These are phyloP conservation scores for Hymenoscyphus linearis DNA, from an alignment of 2,329 filamentous ascomycete species.

Conservation along the genomic window DNA sequence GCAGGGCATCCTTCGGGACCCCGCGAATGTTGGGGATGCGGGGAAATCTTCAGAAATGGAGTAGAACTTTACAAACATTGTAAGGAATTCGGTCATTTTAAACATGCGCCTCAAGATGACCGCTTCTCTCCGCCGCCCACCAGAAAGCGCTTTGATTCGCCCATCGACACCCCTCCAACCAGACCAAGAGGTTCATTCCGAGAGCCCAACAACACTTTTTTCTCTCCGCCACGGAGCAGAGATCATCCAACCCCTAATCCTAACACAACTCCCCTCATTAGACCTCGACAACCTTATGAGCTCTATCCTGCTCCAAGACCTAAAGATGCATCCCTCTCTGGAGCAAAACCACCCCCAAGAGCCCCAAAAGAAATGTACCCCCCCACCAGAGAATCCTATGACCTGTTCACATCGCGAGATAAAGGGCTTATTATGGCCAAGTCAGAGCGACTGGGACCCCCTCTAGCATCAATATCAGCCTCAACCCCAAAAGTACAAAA, in stretches of 20 bases:
- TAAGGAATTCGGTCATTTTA: background rate
- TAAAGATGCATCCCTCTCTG: background rate
- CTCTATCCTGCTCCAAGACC: background rate
- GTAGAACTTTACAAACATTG: conserved; percentile 1
- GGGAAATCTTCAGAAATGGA: background rate
- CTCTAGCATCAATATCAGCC: background rate
- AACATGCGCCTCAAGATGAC: background rate
- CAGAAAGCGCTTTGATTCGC: background rate
- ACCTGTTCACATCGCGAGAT: background rate
- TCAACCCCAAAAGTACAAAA: background rate
- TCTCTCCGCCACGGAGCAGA: background rate
- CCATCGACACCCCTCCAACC: background rate
- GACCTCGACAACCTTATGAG: background rate
- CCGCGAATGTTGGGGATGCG: background rate
- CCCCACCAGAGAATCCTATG: background rate
- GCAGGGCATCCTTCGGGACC: background rate
- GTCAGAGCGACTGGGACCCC: background rate
- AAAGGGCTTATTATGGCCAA: background rate
- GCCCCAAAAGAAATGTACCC: background rate
- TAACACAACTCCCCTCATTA: background rate
- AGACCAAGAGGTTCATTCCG: background rate
- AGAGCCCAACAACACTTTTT: background rate
- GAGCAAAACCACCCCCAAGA: conserved; percentile 1
- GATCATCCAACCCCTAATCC: background rate
- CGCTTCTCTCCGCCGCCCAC: background rate